These are phyloP conservation scores for Talaromyces piceae DNA, from an alignment of 2,329 filamentous ascomycete genomes.

Conservation along the genomic window DNA sequence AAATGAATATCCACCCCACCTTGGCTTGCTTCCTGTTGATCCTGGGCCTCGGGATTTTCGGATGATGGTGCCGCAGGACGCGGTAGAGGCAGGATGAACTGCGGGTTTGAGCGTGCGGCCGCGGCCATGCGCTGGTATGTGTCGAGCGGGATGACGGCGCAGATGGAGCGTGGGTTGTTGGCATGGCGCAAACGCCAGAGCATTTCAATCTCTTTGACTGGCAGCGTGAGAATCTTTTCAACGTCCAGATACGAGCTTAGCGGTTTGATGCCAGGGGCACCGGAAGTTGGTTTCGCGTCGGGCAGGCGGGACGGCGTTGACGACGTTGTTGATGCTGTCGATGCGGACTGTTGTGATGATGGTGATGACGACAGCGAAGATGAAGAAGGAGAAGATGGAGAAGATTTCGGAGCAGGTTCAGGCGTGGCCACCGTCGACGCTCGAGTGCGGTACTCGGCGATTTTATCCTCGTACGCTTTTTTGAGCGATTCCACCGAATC, in stretches of 20 bases:
- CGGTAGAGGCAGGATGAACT: constrained; percentile 83
- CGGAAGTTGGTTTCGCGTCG: constrained; percentile 31
- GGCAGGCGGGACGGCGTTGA: constrained; percentile 21
- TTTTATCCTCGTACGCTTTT: constrained; percentile 77
- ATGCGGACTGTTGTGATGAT: background rate
- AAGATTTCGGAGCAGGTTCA: constrained; percentile 20
- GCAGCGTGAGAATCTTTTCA: constrained; percentile 64
- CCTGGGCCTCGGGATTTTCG: constrained; percentile 14
- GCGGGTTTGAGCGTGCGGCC: constrained; percentile 67
- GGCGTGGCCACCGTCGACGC: constrained; percentile 50
- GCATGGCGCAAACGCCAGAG: constrained; percentile 89
- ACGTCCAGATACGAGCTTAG: constrained; percentile 69
- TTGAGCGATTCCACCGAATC: constrained; percentile 55
- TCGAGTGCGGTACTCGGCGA: constrained; percentile 61
- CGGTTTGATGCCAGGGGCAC: constrained; percentile 51
- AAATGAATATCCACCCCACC: constrained; percentile 86
- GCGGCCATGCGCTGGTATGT: constrained; percentile 68
- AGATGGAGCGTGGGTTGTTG: constrained; percentile 64
- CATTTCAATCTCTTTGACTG: constrained; percentile 72
- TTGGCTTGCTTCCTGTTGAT: constrained; percentile 19
- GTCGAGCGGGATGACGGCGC: constrained; percentile 66
- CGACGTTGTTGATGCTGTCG: background rate
- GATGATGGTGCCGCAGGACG: constrained; percentile 29
- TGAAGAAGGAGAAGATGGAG: constrained; percentile 8
- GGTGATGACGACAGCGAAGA: constrained; percentile 3